Base-by-base conservation (phyloP, 768 basidiomycete species). In the Calocera cornea region DNA sequence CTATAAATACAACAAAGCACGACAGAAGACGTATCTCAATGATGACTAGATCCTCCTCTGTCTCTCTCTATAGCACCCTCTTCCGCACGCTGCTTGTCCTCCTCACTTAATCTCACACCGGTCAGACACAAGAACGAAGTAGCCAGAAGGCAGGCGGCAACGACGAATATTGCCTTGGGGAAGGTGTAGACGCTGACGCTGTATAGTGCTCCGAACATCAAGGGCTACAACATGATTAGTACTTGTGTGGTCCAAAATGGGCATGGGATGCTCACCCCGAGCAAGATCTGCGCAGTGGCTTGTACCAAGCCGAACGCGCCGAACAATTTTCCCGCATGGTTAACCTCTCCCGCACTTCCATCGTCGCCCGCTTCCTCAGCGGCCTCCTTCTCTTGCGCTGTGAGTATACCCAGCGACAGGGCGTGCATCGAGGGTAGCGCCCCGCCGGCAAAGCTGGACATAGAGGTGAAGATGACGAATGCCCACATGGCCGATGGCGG, bases 261-360 rank as follows among this genome's bases (percentile, higher is more conserved):
- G 10, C 7, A 33, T 47, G 19, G 44, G 44, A 19, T 60, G 31
- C 54, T 27, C 54, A 60, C 44, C 34, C 80, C 82, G 22, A 83
- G 65, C 44, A 90, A 83, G 67, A 83, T 85, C 74, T 87, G 86
- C 0, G 85, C 85, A 10, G 85, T 74, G 0, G 89, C 86, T 65
- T 85, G 83, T 47, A 90, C 73, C 17, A 88, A 83, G 1, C 87
- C 85, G 67, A 90, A 78, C 0, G 87, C 87, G 16, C 88, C 88
- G 66, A 91, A 89, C 40, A 91, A 72, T 24, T 83, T 80, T 0
- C 89, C 89, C 1, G 73, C 69, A 7, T 75, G 72, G 71, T 41
- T 77, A 73, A 33, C 72, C 73, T 5, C 80, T 79, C 69, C 83
- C 80, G 24, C 77, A 75, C 38, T 73, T 74, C 49, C 64, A 68